Conservation (phyloP, 1,284 basidiomycete genomes). For the Boletus albobrunnescens region DNA sequence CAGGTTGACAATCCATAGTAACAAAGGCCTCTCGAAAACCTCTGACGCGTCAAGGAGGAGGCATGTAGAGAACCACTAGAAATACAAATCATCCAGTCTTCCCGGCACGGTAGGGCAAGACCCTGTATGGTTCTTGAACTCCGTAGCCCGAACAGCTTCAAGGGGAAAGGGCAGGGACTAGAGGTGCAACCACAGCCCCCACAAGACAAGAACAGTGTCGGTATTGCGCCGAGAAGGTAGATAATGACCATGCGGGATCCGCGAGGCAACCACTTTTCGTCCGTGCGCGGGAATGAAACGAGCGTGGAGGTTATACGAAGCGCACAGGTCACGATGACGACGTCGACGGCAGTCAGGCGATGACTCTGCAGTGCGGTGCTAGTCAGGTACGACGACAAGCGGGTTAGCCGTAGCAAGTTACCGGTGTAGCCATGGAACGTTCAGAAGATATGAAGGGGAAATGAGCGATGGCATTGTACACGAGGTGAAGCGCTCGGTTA, state of each 20-base stretch:
- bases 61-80: not conserved
- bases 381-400: slow-evolving; percentile 24
- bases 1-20: not conserved
- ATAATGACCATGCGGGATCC: slow-evolving; percentile 28
- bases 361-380: slow-evolving; percentile 13
- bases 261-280: slow-evolving; percentile 22
- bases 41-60: not conserved
- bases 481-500: slow-evolving; percentile 18
- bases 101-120: not conserved
- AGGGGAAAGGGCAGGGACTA: slow-evolving; percentile 4
- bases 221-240: slow-evolving; percentile 17
- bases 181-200: slow-evolving; percentile 17
- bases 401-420: slow-evolving; percentile 8
- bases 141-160: slow-evolving; percentile 17
- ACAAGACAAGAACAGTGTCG: slow-evolving; percentile 17
- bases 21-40: not conserved
- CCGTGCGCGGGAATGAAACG: slow-evolving; percentile 31
- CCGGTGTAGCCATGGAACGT: slow-evolving; percentile 7
- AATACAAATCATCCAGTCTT: not conserved
- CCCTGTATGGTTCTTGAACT: slow-evolving; percentile 1
- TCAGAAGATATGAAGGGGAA: slow-evolving; percentile 11
- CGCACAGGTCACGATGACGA: slow-evolving; percentile 27
- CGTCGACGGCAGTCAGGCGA: slow-evolving; percentile 8
- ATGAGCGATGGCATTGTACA: slow-evolving; percentile 12
- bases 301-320: slow-evolving; percentile 15